Base-by-base conservation (phyloP, 139 green algal genomes). In the Tetradesmus lagerheimii region DNA sequence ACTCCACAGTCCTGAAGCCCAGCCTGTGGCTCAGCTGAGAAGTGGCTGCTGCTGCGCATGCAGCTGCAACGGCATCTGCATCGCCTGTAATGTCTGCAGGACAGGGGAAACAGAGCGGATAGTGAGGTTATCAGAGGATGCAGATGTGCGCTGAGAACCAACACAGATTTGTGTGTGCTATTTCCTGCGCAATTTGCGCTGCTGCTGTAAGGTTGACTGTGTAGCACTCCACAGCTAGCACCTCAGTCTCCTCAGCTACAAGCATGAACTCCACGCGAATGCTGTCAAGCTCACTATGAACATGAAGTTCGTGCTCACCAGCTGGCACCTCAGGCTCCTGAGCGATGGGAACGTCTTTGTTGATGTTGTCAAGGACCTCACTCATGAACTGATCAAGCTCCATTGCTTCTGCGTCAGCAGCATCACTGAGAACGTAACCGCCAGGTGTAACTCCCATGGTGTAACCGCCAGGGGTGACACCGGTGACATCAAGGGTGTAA, bases 1-100 rank as follows among this genome's bases (percentile, higher is more conserved):
- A 86, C 79, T 94, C 91, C 18, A 96, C 77, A 0, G 39, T 78
- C 29, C 93, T 87, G 39, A 96, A 90, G 16, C 74, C 85, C 4
- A 67, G 62, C 15, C 74, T 45, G 0, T 71, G 86, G 8, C 35
- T 39, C 8, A 86, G 71, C 31, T 37, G 31, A 14, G 71, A 37
- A 4, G 29, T 79, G 27, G n/a, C 71, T 39, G 71, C 71, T 79
- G 71, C n/a, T 79, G 71, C 31, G 9, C 31, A 41, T n/a, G 71
- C 66, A 4, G 29, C 71, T 38, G 71, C 71, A 12, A 16, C 11
- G 9, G 29, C 71, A 25, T 37, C n/a, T 41, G 71, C 71, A 18
- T 23, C 31, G 2, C 11, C 31, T 37, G 31, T 79, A 12, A 27
- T 37, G 27, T 34, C 8, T 77, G 71, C 71, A 41, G 9, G 20